phyloP scores from a whole-genome alignment of 139 green algal genomes.

The Trebouxia sp. region DNA sequence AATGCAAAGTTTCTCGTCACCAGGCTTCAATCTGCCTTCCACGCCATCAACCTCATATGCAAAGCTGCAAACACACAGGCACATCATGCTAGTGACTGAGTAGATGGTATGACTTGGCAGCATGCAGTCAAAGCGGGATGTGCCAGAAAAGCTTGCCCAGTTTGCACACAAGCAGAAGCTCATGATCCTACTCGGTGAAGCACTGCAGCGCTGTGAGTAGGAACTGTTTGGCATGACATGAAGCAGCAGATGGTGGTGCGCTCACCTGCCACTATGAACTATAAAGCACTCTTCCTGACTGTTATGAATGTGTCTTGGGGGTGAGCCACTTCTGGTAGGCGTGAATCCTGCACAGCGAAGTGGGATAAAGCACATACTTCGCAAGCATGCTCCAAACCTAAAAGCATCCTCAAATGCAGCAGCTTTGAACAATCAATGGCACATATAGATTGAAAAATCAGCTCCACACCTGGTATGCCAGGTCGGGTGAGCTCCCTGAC shows the following conservation, averaged over 20 bases:
- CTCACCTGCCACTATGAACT: constrained; percentile 11
- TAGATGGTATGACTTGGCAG: background rate
- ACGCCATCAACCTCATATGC: background rate
- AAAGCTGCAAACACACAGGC: background rate
- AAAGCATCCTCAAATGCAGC: no score
- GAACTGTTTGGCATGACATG: background rate
- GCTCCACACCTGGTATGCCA: background rate
- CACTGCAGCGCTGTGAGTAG: background rate
- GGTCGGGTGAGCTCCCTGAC: background rate
- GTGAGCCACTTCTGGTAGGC: background rate
- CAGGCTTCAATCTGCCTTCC: background rate
- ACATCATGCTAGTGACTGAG: background rate
- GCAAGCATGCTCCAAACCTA: no score
- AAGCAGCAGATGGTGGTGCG: background rate
- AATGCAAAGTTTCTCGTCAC: background rate
- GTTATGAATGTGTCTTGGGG: constrained; percentile 1
- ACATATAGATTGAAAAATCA: no score
- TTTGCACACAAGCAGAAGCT: no score
- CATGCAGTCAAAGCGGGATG: background rate
- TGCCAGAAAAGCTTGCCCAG: no score
- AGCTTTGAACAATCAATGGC: no score
- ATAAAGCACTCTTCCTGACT: constrained; percentile 2
- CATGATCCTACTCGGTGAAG: no score
- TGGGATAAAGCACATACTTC: no score
- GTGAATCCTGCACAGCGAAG: background rate